A percentile compares a stretch with the other conserved stretches of the same genome.
phyloP scores from a whole-genome alignment of 2,329 filamentous ascomycete species.

The Colletotrichum coccodes region DNA sequence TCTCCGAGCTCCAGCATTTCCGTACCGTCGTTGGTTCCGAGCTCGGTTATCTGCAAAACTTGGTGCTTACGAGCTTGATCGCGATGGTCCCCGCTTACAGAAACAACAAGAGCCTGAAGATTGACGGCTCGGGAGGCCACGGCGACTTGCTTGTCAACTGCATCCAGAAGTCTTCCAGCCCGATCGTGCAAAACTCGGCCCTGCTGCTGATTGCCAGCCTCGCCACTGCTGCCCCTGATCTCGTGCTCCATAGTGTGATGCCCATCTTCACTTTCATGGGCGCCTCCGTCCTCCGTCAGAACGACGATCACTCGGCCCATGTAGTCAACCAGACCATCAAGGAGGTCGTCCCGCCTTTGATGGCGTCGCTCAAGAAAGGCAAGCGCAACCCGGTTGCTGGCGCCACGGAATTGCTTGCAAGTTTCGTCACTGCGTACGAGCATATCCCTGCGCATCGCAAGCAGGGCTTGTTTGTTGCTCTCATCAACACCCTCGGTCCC shows the following conservation, averaged over 20 bases:
- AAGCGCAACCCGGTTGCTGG: conserved; percentile 82
- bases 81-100: conserved; percentile 86
- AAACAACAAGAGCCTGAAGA: conserved; percentile 64
- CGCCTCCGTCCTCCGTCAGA: conserved; percentile 87
- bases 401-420: conserved; percentile 89
- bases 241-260: conserved; percentile 97
- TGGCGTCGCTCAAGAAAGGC: conserved; percentile 84
- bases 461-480: conserved; percentile 82
- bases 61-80: conserved; percentile 84
- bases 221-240: conserved; percentile 86
- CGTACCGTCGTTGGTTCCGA: conserved; percentile 85
- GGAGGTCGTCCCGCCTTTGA: conserved; percentile 90
- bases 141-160: conserved; percentile 94
- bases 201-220: conserved; percentile 88
- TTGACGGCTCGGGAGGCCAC: conserved; percentile 83
- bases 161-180: conserved; percentile 89
- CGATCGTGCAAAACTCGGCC: conserved; percentile 92
- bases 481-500: conserved; percentile 86
- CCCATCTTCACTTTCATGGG: conserved; percentile 99
- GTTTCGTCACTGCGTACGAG: conserved; percentile 95
- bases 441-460: conserved; percentile 92
- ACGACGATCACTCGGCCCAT: conserved; percentile 96
- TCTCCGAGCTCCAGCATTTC: conserved; percentile 89
- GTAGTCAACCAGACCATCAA: conserved; percentile 96
- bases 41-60: conserved; percentile 87